Evolutionary conservation across 768 basidiomycete genomes (phyloP), one percentile per base, ranked within the genome.

Genomic region (Agrocybe praecox): DNA sequence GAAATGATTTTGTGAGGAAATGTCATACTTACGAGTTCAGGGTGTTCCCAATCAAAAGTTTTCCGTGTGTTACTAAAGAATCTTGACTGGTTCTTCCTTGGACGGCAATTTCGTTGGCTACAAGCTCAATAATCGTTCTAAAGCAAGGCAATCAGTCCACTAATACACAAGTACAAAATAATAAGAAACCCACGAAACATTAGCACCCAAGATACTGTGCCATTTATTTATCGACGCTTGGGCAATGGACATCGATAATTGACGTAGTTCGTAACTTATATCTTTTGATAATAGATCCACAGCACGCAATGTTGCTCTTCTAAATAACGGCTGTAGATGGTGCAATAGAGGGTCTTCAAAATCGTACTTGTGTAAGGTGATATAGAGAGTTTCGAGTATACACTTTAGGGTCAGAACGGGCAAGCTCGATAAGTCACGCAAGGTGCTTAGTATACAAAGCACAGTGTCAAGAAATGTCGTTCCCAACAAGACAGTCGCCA

Each of bases 351-450:
- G 69, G 49, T 78, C 80, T 46, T 85, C 84, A 55, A 92, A 82
- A 64, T 92, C 86, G 57, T 90, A 86, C 72, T 92, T 92, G 71
- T 86, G 85, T 19, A 89, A 78, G 57, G 86, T 75, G 43, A 90
- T 81, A 55, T 87, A 78, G 21, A 90, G 62, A 1, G 80, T 73
- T 71, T 91, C 88, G 44, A 92, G 70, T 43, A 89, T 64, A 51
- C 76, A 80, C 64, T 90, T 89, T 57, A 83, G 66, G 1, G 80
- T 80, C 44, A 84, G 63, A 44, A 83, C 76, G 0, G 89, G 87
- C 6, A 90, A 66, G 15, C 72, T 62, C 11, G 71, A 60, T 8
- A 87, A 62, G 46, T 82, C 75, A 24, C 73, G 69, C 19, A 79
- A 64, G 11, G 79, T 78, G 51, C 74, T 76, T 56, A 89, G 75